phyloP scores from a whole-genome alignment of 2,329 filamentous ascomycete species.

The Fusarium poae region DNA sequence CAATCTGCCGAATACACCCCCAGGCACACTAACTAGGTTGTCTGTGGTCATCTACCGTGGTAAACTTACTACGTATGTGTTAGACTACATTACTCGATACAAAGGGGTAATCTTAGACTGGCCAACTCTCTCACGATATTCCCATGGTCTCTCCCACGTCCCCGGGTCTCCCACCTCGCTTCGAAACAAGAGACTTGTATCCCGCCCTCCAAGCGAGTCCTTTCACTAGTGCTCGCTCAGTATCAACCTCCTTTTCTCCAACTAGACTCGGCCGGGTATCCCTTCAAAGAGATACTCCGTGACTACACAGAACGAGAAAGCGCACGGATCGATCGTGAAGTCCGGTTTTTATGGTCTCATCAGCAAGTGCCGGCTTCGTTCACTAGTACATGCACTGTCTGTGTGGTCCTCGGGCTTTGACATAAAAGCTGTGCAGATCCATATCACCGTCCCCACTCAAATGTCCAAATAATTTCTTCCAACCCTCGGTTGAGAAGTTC shows the following conservation, averaged over 20 bases:
- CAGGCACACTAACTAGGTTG: conserved; percentile 13
- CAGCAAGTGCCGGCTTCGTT: conserved; percentile 41
- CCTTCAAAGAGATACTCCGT: conserved; percentile 33
- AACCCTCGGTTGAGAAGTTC: conserved; percentile 4
- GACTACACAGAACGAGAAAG: conserved; percentile 30
- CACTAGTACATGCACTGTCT: conserved; percentile 16
- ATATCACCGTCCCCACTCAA: neutral
- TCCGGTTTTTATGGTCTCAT: conserved; percentile 26
- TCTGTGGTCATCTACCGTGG: conserved; percentile 20
- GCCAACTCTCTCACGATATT: conserved; percentile 6
- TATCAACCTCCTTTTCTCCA: conserved; percentile 35
- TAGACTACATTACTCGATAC: conserved; percentile 31
- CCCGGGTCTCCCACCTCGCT: conserved; percentile 30
- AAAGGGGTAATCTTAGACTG: conserved; percentile 31
- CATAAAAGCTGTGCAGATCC: conserved; percentile 18
- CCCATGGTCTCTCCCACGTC: conserved; percentile 6
- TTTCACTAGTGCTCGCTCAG: conserved; percentile 21
- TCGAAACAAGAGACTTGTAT: conserved; percentile 27
- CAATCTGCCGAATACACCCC: conserved; percentile 27
- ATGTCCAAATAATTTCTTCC: conserved; percentile 18
- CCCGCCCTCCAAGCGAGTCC: conserved; percentile 32
- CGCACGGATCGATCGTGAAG: conserved; percentile 38
- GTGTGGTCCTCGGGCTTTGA: conserved; percentile 13
- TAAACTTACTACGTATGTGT: conserved; percentile 15
- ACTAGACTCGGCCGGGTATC: conserved; percentile 34